Conservation (phyloP, 75 land plant genomes). For the Pinus albicaulis region DNA sequence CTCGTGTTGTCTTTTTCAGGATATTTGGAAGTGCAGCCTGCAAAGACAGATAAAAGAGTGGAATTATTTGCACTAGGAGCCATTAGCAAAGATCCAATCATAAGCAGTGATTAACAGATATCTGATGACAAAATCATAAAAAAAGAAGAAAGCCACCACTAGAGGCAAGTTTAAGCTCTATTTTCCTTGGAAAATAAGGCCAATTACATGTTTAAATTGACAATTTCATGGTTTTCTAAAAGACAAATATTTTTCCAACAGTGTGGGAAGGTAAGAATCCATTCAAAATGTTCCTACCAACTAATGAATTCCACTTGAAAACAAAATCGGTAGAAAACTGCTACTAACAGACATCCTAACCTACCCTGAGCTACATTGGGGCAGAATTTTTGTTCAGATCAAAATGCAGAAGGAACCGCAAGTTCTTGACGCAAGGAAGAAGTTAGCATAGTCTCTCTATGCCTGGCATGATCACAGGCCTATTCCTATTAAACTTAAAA, state of each 20-base stretch:
- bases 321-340: not conserved
- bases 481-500: no score
- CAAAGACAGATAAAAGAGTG: not conserved
- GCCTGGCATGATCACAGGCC: no score
- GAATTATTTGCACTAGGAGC: not conserved
- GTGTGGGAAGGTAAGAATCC: constrained; percentile 1
- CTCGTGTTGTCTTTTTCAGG: constrained; percentile 55
- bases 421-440: no score
- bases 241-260: not conserved
- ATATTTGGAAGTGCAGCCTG: constrained; percentile 84
- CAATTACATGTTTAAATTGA: not conserved
- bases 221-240: constrained; percentile 1
- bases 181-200: not conserved
- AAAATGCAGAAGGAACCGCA: no score
- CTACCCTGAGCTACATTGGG: no score
- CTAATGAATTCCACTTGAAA: not conserved
- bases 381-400: no score
- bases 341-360: no score
- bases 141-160: not conserved
- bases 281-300: not conserved
- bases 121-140: not conserved
- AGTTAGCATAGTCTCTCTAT: no score
- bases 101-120: not conserved
- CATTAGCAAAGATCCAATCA: not conserved
- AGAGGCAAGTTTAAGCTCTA: not conserved